Evolutionary conservation across 306 rosid genomes (phyloP).

Genomic region (Rosa chinensis): DNA sequence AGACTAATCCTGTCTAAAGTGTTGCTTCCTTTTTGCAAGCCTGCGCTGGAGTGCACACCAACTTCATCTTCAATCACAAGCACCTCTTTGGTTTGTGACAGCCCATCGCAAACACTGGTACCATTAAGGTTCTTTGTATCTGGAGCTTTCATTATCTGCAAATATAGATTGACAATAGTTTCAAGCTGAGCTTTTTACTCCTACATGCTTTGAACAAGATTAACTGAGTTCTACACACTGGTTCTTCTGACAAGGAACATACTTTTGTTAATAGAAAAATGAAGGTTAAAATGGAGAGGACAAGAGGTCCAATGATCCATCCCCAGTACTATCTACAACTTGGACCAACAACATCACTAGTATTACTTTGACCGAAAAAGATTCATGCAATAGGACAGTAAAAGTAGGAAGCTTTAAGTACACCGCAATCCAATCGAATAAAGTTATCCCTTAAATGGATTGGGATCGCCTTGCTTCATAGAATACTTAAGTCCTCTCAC

Average conservation of each 20-base stretch:
- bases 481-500: neutral
- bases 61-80: constrained; percentile 33
- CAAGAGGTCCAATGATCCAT: neutral
- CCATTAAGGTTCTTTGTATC: constrained; percentile 32
- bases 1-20: constrained; percentile 82
- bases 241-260: neutral
- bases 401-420: neutral
- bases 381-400: neutral
- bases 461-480: neutral
- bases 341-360: neutral
- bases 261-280: neutral
- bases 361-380: neutral
- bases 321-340: neutral
- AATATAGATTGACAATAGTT: constrained; percentile 28
- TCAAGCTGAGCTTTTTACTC: constrained; percentile 8
- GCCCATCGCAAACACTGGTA: constrained; percentile 14
- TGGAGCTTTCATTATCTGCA: constrained; percentile 47
- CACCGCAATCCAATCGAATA: neutral
- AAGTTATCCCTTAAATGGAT: neutral
- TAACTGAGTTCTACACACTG: neutral
- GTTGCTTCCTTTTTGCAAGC: constrained; percentile 50
- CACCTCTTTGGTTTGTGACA: constrained; percentile 38
- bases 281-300: neutral
- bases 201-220: neutral
- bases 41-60: constrained; percentile 37